A percentile compares a stretch with the other conserved stretches of the same genome.
These are phyloP conservation scores for Paramecium octaurelia DNA, from an alignment of 73 alveolate species.

Conservation along the genomic window DNA sequence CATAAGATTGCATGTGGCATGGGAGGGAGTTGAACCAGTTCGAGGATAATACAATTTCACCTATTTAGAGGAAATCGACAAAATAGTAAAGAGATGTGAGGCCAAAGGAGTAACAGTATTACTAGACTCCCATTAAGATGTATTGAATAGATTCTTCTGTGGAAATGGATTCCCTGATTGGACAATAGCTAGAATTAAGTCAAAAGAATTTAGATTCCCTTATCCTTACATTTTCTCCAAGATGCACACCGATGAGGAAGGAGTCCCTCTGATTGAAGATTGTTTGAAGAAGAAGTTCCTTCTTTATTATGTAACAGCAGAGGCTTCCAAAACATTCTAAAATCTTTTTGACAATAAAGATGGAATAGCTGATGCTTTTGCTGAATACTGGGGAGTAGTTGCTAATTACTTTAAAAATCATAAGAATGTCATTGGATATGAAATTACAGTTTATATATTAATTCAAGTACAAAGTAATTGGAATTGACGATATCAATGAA, in stretches of 20 bases:
- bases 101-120: constrained; percentile 81
- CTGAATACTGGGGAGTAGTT: constrained; percentile 84
- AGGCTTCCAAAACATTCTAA: constrained; percentile 71
- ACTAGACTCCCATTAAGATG: constrained; percentile 92
- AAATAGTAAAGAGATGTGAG: constrained; percentile 78
- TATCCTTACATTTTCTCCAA: constrained; percentile 32
- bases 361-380: constrained; percentile 83
- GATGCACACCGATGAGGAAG: constrained; percentile 66
- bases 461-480: no score
- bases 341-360: constrained; percentile 77
- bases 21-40: constrained; percentile 93
- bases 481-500: constrained; percentile 91
- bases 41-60: constrained; percentile 80
- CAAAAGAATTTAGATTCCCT: constrained; percentile 16
- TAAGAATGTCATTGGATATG: constrained; percentile 85
- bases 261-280: constrained; percentile 71
- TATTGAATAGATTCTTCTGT: constrained; percentile 82
- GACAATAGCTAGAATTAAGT: constrained; percentile 66
- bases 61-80: constrained; percentile 78
- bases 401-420: constrained; percentile 71
- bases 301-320: constrained; percentile 78
- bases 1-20: constrained; percentile 87
- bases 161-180: constrained; percentile 95
- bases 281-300: constrained; percentile 70
- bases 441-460: no score